Evolutionary conservation across 768 basidiomycete species (phyloP), one percentile per base, ranked within the genome.

Genomic region (Xerocomus potaroensis): DNA sequence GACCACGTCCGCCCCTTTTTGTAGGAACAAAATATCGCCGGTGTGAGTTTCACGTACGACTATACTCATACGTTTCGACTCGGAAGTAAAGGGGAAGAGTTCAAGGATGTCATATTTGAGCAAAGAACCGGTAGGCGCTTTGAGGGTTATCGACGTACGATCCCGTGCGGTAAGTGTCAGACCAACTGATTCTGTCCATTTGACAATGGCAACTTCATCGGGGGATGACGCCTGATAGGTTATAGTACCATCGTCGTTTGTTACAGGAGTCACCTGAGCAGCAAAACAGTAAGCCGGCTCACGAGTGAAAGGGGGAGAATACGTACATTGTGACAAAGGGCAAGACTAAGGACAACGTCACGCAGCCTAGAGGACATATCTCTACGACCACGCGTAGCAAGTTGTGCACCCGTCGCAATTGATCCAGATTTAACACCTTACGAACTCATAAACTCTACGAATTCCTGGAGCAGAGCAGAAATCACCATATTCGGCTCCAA

Each of bases 221-320:
- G 96, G 96, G 1, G 96, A 99, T 0, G 94, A 95, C 1, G 96
- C 96, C 74, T 99, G 95, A 63, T 98, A 99, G 1, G 95, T 97
- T 31, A 96, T 80, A 2, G 83, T 83, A 8, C 91, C 92, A 57
- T 99, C 95, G 57, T 97, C 94, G 61, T 96, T 95, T 14, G 76
- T 80, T 4, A 95, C 91, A 2, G 96, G 96, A 0, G 95, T 99
- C 30, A 98, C 93, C 94, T 96, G 53, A 87, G 53, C 15, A 26
- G n/a, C 4, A 23, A 37, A 30, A 34, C 5, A 8, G 24, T 49
- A 23, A 38, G 41, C 32, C n/a, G 16, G 30, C 9, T 0, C 9
- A 16, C n/a, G 10, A 18, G 30, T 2, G n/a, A n/a, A n/a, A 53
- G 4, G 16, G 15, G 8, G 8, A 15, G 2, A 72, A 35, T 15